These are phyloP conservation scores for Clitopilus hobsonii DNA, from an alignment of 768 basidiomycete genomes.

Conservation along the genomic window DNA sequence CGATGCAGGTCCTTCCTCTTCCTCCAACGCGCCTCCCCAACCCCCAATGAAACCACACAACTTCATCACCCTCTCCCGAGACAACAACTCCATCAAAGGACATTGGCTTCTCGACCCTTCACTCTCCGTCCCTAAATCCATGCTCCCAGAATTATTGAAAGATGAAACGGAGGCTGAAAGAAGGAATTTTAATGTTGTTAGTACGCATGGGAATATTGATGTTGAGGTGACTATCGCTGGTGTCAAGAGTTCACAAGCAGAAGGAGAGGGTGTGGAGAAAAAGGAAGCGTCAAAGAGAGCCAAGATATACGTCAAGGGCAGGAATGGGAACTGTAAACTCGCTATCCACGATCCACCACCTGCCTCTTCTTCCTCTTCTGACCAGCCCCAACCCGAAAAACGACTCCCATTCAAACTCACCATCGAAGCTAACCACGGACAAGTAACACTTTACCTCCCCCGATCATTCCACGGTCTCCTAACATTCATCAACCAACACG, in stretches of 20 bases:
- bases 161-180: conserved; percentile 33
- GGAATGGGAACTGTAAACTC: conserved; percentile 22
- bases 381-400: conserved; percentile 6
- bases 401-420: conserved; percentile 20
- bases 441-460: conserved; percentile 29
- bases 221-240: conserved; percentile 37
- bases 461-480: conserved; percentile 35
- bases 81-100: conserved; percentile 25
- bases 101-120: conserved; percentile 39
- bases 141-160: conserved; percentile 31
- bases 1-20: too few relatives aligned
- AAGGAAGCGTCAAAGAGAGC: conserved; percentile 8
- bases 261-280: too few relatives aligned
- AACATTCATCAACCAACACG: conserved; percentile 21
- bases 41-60: conserved; percentile 10
- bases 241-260: too few relatives aligned
- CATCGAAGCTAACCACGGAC: conserved; percentile 20
- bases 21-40: too few relatives aligned
- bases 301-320: conserved; percentile 14
- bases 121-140: conserved; percentile 30
- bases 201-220: conserved; percentile 26
- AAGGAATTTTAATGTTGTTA: conserved; percentile 29
- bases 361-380: too few relatives aligned
- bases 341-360: too few relatives aligned
- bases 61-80: conserved; percentile 23